Evolutionary conservation across 2,329 filamentous ascomycete genomes (phyloP).

Genomic region (Penicillium sp.): DNA sequence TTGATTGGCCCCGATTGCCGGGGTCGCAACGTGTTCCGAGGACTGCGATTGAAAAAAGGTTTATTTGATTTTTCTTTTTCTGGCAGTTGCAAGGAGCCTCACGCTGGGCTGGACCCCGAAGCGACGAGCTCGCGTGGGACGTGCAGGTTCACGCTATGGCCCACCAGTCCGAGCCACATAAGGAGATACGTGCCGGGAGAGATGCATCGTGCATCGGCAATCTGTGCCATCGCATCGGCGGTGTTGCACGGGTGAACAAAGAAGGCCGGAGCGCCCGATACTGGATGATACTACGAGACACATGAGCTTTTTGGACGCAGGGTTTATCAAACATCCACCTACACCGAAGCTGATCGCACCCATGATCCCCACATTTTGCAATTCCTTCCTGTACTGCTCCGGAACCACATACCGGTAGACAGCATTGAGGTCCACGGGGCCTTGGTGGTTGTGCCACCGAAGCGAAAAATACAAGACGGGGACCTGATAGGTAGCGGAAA

Average conservation of each 20-base stretch:
- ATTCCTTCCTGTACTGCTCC: slow-evolving; percentile 54
- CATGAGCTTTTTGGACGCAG: slow-evolving; percentile 36
- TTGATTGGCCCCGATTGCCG: no score
- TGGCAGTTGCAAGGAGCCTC: slow-evolving; percentile 14
- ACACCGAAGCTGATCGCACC: slow-evolving; percentile 73
- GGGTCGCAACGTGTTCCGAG: no score
- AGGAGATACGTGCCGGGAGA: slow-evolving; percentile 65
- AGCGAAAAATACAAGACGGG: slow-evolving; percentile 72
- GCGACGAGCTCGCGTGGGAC: slow-evolving; percentile 61
- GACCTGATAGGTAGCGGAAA: slow-evolving; percentile 67
- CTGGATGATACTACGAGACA: slow-evolving; percentile 67
- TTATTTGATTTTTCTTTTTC: slow-evolving; percentile 13
- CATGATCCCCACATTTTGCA: slow-evolving; percentile 58
- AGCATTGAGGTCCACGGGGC: slow-evolving; percentile 57
- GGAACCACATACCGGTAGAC: slow-evolving; percentile 68
- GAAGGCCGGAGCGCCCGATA: slow-evolving; percentile 70
- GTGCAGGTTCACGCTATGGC: slow-evolving; percentile 70
- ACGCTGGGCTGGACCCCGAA: slow-evolving; percentile 18
- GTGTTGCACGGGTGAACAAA: slow-evolving; percentile 92
- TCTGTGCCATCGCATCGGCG: slow-evolving; percentile 67
- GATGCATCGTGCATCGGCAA: slow-evolving; percentile 44
- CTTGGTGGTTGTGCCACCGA: slow-evolving; percentile 52
- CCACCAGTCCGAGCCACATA: slow-evolving; percentile 84
- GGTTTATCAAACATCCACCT: slow-evolving; percentile 42
- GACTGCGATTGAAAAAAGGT: no score